Evolutionary conservation across 345 rosid species (phyloP).

Genomic region (Gossypium rotundifolium): DNA sequence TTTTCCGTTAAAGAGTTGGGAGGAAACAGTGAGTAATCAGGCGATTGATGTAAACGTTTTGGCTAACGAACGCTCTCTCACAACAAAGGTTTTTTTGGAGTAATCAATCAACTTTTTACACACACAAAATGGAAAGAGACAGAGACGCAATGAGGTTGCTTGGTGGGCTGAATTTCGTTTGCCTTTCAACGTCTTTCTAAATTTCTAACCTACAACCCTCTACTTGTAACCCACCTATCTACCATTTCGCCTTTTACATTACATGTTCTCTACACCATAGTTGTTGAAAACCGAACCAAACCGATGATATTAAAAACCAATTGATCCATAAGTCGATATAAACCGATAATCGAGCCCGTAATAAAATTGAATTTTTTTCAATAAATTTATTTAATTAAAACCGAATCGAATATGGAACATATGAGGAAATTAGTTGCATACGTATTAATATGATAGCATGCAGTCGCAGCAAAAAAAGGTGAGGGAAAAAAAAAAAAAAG

Average conservation of each 20-base stretch:
- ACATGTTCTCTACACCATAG: neutral
- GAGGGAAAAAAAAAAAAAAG: neutral
- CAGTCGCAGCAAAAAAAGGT: no score
- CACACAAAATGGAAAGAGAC: constrained; percentile 8
- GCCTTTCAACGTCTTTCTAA: constrained; percentile 67
- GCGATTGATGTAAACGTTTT: constrained; percentile 61
- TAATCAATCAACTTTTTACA: constrained; percentile 23
- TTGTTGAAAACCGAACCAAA: no score
- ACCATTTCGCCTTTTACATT: neutral
- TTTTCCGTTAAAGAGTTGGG: constrained; percentile 58
- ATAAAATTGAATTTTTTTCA: no score
- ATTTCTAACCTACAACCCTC: constrained; percentile 54
- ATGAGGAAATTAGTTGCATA: no score
- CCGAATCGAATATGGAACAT: no score
- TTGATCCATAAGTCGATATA: no score
- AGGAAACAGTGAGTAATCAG: constrained; percentile 31
- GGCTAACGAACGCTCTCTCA: constrained; percentile 54
- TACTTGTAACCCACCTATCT: constrained; percentile 61
- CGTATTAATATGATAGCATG: no score
- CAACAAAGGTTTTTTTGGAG: constrained; percentile 19
- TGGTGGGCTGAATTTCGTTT: constrained; percentile 59
- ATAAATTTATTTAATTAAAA: no score
- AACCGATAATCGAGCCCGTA: no score
- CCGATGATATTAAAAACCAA: no score
- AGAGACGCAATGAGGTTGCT: constrained; percentile 48